These are phyloP conservation scores for Trypanosoma boissoni DNA, from an alignment of 208 protist species.

Conservation along the genomic window DNA sequence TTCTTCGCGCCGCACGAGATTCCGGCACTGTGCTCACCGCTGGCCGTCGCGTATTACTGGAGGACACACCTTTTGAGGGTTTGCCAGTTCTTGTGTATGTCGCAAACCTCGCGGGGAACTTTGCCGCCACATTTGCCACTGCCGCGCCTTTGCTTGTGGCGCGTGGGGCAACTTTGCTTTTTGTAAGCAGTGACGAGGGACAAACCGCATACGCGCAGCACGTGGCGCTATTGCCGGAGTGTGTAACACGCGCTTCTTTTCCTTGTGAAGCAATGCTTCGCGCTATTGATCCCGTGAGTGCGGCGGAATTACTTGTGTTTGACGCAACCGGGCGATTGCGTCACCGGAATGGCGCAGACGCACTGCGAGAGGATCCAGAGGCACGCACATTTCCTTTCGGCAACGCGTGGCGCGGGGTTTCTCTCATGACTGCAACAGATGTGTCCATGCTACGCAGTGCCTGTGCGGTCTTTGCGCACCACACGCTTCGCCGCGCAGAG, in stretches of 20 bases:
- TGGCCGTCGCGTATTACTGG: constrained; percentile 32
- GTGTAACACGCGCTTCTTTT: constrained; percentile 47
- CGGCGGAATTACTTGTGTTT: constrained; percentile 59
- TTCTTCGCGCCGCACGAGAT: constrained; percentile 21
- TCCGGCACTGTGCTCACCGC: constrained; percentile 34
- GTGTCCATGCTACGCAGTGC: constrained; percentile 38
- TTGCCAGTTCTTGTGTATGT: constrained; percentile 60
- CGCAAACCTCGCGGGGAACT: constrained; percentile 25
- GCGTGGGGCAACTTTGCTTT: constrained; percentile 39
- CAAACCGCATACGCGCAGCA: constrained; percentile 43
- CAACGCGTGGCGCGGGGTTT: constrained; percentile 34
- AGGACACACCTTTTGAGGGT: constrained; percentile 23
- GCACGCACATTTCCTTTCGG: constrained; percentile 41
- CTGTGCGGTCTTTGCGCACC: constrained; percentile 44
- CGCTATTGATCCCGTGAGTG: constrained; percentile 23
- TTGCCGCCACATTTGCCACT: constrained; percentile 37
- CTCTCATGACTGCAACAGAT: constrained; percentile 49
- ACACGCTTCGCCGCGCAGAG: constrained; percentile 48
- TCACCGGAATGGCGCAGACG: constrained; percentile 49
- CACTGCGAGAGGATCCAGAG: constrained; percentile 56
- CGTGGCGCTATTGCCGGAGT: constrained; percentile 27
- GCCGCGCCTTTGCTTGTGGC: constrained; percentile 17
- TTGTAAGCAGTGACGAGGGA: constrained; percentile 49
- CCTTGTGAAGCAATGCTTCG: constrained; percentile 31
- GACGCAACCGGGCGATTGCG: constrained; percentile 42